Percentiles rank a stretch among this genome's conserved stretches.
Evolutionary conservation across 202 grass and related monocot genomes (phyloP).

Genomic region (Tripidium arundinaceum): DNA sequence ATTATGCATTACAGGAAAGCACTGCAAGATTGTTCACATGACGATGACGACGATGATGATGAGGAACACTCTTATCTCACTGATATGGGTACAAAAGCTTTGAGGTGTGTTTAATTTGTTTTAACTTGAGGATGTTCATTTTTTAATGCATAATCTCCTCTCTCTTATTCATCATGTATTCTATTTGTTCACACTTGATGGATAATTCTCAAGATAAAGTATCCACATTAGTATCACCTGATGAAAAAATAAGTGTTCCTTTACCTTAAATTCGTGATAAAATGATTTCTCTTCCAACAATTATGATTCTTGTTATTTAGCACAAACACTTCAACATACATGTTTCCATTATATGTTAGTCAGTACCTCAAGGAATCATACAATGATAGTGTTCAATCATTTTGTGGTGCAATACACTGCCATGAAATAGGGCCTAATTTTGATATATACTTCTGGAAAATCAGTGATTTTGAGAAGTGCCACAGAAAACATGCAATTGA

Average conservation of each 20-base stretch:
- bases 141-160: background rate
- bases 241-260: background rate
- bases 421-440: background rate
- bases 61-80: constrained; percentile 63
- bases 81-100: constrained; percentile 97
- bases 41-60: constrained; percentile 54
- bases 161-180: constrained; percentile 15
- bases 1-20: constrained; percentile 72
- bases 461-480: background rate
- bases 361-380: background rate
- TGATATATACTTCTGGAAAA: background rate
- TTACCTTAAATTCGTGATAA: background rate
- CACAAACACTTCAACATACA: background rate
- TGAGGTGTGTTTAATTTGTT: constrained; percentile 57
- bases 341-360: constrained; percentile 4
- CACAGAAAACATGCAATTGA: constrained; percentile 11
- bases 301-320: background rate
- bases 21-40: constrained; percentile 63
- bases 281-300: background rate
- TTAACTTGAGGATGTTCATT: constrained; percentile 15
- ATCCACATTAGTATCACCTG: constrained; percentile 1
- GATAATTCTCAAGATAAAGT: constrained; percentile 9
- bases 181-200: constrained; percentile 13
- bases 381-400: background rate
- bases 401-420: background rate